Evolutionary conservation across 2,329 filamentous ascomycete genomes (phyloP).

Genomic region (Aaosphaeria arxii): DNA sequence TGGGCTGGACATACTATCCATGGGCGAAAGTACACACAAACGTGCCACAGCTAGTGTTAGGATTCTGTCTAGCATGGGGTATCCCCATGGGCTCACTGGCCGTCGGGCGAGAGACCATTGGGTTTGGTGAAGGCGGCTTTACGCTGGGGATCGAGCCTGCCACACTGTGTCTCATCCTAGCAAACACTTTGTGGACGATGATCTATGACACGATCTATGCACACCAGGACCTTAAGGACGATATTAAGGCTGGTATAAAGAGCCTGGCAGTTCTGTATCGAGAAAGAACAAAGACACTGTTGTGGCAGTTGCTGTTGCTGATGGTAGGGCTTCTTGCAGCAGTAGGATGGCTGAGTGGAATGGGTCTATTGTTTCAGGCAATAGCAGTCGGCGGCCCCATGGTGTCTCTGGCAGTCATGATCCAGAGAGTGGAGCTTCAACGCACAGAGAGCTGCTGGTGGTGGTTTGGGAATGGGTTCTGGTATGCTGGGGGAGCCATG

Average conservation of each 20-base stretch:
- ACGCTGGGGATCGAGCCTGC: not conserved
- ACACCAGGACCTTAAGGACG: constrained; percentile 32
- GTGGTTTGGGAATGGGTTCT: constrained; percentile 3
- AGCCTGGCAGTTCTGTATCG: constrained; percentile 5
- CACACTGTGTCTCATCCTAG: not conserved
- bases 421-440: not conserved
- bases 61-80: constrained; percentile 25
- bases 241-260: constrained; percentile 30
- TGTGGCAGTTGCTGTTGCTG: not conserved
- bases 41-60: constrained; percentile 52
- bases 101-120: not conserved
- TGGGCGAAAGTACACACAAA: constrained; percentile 53
- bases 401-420: not conserved
- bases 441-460: constrained; percentile 1
- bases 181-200: constrained; percentile 20
- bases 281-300: not conserved
- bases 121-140: not conserved
- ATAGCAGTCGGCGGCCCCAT: not conserved
- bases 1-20: constrained; percentile 48
- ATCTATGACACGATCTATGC: constrained; percentile 39
- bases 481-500: constrained; percentile 1
- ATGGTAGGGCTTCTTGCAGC: not conserved
- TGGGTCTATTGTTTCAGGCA: not conserved
- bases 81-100: constrained; percentile 1
- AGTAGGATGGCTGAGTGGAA: not conserved